phyloP scores from a whole-genome alignment of 768 basidiomycete genomes.

The Auricularia sp. region DNA sequence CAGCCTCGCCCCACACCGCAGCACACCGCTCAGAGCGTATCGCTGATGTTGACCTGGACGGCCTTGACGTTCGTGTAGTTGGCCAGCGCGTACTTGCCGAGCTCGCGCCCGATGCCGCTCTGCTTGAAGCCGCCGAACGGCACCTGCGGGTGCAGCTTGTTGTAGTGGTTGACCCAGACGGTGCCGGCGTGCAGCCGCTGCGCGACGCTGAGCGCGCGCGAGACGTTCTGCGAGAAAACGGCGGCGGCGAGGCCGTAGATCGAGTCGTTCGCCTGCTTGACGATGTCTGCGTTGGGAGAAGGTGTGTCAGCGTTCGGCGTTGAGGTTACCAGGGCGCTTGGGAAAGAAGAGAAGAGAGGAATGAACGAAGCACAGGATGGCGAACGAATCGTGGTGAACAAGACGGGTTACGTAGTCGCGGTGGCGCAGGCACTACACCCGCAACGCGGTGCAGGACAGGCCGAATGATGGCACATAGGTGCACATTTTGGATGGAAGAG shows the following conservation, averaged over 20 bases:
- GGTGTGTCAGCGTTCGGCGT: not conserved
- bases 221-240: slow-evolving; percentile 74
- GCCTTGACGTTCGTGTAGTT: slow-evolving; percentile 79
- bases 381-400: not conserved
- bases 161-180: slow-evolving; percentile 65
- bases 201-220: slow-evolving; percentile 60
- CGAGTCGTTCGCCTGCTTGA: slow-evolving; percentile 63
- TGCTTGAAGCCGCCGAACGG: slow-evolving; percentile 96
- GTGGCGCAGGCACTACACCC: no score
- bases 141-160: slow-evolving; percentile 71
- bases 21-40: slow-evolving; percentile 32
- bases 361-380: not conserved
- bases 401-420: no score
- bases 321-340: no score
- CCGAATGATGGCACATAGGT: no score
- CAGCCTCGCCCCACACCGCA: no score
- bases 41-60: slow-evolving; percentile 82
- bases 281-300: slow-evolving; percentile 1
- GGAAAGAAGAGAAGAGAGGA: not conserved
- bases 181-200: slow-evolving; percentile 71
- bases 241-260: slow-evolving; percentile 80
- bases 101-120: slow-evolving; percentile 79
- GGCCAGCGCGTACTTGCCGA: slow-evolving; percentile 74
- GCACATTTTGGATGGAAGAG: no score
- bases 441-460: no score